Evolutionary conservation across 75 land plant species (phyloP).

Genomic region (Selaginella moellendorffii): DNA sequence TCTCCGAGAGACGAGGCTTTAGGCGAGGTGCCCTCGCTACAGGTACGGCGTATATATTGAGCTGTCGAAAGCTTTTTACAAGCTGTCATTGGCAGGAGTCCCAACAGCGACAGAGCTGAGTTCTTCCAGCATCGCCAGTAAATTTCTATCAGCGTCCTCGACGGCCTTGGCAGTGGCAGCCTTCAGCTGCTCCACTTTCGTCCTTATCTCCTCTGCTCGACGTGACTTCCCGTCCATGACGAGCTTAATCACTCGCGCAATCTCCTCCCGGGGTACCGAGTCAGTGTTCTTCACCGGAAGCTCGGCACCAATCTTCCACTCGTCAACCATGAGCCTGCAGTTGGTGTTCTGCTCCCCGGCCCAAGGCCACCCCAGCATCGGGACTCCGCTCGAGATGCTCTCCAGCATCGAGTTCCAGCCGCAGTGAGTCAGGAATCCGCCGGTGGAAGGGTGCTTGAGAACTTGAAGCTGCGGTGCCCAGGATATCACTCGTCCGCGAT

Average conservation of each 20-base stretch:
- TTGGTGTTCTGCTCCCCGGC: constrained; percentile 3
- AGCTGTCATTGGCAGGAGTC: too few species aligned
- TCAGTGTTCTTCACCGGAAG: background rate
- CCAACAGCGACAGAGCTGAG: too few species aligned
- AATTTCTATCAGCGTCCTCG: background rate
- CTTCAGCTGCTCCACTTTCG: background rate
- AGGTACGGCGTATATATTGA: too few species aligned
- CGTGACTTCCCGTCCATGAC: background rate
- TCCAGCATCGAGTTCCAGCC: constrained; percentile 7
- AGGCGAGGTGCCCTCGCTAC: too few species aligned
- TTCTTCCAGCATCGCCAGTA: background rate
- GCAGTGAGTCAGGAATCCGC: constrained; percentile 6
- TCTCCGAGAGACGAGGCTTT: too few species aligned
- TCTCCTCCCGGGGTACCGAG: background rate
- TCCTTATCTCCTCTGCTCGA: background rate
- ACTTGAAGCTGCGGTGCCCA: constrained; percentile 2
- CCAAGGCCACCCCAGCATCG: background rate
- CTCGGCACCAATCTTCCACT: background rate
- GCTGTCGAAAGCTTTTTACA: too few species aligned
- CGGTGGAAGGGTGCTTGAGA: background rate
- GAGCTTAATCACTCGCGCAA: background rate
- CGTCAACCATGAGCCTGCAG: background rate
- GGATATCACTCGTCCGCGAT: background rate
- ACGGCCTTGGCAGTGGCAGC: background rate
- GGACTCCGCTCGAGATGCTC: background rate